These are phyloP conservation scores for Cylindrotheca fusiformis DNA, from an alignment of 108 stramenopile species.

Conservation along the genomic window DNA sequence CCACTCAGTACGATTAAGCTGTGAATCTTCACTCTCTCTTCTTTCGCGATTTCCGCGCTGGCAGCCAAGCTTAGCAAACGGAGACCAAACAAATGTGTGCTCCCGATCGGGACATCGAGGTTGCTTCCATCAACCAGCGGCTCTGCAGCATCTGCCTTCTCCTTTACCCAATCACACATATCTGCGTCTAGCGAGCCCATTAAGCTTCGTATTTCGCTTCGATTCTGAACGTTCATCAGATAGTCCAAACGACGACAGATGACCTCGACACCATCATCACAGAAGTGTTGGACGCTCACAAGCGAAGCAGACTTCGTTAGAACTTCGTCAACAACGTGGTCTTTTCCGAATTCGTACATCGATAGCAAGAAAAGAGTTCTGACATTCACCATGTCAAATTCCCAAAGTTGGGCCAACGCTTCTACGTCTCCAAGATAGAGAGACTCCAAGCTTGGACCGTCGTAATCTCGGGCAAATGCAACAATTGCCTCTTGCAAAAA, in stretches of 20 bases:
- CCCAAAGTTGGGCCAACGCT: constrained; percentile 54
- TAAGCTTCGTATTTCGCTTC: constrained; percentile 46
- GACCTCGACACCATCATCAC: constrained; percentile 59
- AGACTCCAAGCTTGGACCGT: constrained; percentile 40
- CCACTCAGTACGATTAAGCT: constrained; percentile 63
- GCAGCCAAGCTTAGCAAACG: constrained; percentile 58
- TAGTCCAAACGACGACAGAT: constrained; percentile 59
- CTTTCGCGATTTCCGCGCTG: constrained; percentile 31
- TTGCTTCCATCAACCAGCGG: constrained; percentile 16
- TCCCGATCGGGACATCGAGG: constrained; percentile 39
- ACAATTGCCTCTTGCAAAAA: constrained; percentile 66
- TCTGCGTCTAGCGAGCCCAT: constrained; percentile 74
- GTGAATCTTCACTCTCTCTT: constrained; percentile 52
- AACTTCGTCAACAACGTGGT: constrained; percentile 60
- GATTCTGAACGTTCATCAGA: constrained; percentile 40
- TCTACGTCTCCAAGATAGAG: constrained; percentile 61
- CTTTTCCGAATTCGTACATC: constrained; percentile 75
- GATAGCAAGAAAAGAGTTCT: constrained; percentile 67
- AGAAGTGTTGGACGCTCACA: constrained; percentile 48
- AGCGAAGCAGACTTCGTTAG: constrained; percentile 38
- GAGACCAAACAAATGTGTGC: constrained; percentile 61
- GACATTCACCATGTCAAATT: constrained; percentile 52
- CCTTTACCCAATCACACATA: constrained; percentile 65
- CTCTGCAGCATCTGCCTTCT: constrained; percentile 48
- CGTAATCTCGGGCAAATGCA: constrained; percentile 39